A percentile compares a stretch with the other conserved stretches of the same genome.
Conservation (phyloP, 371 early-diverging fungal species). For the Massospora cicadina region DNA sequence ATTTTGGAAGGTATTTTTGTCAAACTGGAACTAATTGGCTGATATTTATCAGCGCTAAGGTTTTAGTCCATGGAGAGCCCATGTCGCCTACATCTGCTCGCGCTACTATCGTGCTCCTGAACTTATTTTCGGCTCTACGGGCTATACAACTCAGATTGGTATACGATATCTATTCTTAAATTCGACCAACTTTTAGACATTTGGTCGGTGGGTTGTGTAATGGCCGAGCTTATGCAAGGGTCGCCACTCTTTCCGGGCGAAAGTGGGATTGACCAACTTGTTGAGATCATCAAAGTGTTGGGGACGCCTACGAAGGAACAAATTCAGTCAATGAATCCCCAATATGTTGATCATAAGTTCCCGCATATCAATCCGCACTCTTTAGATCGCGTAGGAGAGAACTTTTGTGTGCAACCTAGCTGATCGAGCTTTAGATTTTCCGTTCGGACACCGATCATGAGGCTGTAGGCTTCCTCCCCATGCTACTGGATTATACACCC, state of each 20-base stretch:
- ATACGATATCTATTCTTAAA: conserved; percentile 7
- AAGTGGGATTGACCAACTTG: conserved; percentile 97
- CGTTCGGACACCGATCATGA: conserved; percentile 65
- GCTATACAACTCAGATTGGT: conserved; percentile 83
- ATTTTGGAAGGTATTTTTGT: conserved; percentile 75
- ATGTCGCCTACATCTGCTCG: conserved; percentile 97
- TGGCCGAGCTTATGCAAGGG: conserved; percentile 93
- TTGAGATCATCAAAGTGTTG: conserved; percentile 97
- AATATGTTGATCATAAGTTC: conserved; percentile 94
- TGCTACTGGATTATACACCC: conserved; percentile 91
- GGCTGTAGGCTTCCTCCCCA: conserved; percentile 73
- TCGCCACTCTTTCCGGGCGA: conserved; percentile 98
- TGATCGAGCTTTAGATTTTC: conserved; percentile 37
- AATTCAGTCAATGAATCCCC: conserved; percentile 87
- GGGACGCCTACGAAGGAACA: conserved; percentile 97
- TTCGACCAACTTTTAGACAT: conserved; percentile 37
- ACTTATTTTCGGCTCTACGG: conserved; percentile 91
- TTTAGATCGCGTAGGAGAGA: conserved; percentile 46
- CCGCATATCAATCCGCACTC: conserved; percentile 92
- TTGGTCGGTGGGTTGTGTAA: conserved; percentile 99
- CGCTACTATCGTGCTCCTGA: conserved; percentile 98
- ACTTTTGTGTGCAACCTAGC: neutral
- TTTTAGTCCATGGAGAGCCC: conserved; percentile 80
- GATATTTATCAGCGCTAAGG: conserved; percentile 59
- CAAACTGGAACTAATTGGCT: neutral